Percentiles rank a stretch among this genome's conserved stretches.
phyloP scores from a whole-genome alignment of 2,329 filamentous ascomycete genomes.

The Xylaria sp. region DNA sequence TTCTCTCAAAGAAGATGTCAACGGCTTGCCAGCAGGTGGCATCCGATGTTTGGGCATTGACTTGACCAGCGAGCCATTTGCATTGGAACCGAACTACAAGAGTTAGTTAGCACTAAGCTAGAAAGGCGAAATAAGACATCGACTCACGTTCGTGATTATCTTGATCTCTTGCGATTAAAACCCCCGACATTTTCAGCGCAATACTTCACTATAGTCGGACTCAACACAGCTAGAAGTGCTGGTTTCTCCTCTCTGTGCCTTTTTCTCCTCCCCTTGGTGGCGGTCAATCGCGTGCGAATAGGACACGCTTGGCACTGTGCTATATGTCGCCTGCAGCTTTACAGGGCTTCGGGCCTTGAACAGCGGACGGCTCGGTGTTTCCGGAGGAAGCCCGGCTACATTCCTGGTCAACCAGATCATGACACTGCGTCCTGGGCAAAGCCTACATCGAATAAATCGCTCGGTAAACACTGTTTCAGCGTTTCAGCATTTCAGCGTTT shows the following conservation, averaged over 20 bases:
- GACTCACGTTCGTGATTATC: conserved; percentile 14
- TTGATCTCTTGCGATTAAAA: conserved; percentile 10
- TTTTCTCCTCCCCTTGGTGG: background rate
- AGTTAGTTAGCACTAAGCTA: background rate
- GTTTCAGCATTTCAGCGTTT: background rate
- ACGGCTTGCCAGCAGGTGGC: conserved; percentile 8
- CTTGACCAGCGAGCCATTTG: conserved; percentile 9
- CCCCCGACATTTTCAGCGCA: conserved; percentile 3
- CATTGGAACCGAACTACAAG: conserved; percentile 12
- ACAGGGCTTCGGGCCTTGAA: conserved; percentile 7
- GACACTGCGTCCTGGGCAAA: background rate
- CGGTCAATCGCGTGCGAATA: background rate
- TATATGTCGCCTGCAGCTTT: background rate
- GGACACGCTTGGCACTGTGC: background rate
- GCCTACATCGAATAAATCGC: background rate
- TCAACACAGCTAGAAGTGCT: background rate
- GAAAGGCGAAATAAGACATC: background rate
- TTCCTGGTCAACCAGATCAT: background rate
- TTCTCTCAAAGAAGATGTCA: conserved; percentile 6
- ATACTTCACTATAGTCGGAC: conserved; percentile 2
- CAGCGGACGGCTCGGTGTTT: conserved; percentile 1
- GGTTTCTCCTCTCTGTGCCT: background rate
- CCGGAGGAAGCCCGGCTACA: conserved; percentile 1
- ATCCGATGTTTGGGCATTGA: conserved; percentile 10
- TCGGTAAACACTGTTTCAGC: background rate